Base-by-base conservation (phyloP, 139 green algal species). In the Chlorella sp. region DNA sequence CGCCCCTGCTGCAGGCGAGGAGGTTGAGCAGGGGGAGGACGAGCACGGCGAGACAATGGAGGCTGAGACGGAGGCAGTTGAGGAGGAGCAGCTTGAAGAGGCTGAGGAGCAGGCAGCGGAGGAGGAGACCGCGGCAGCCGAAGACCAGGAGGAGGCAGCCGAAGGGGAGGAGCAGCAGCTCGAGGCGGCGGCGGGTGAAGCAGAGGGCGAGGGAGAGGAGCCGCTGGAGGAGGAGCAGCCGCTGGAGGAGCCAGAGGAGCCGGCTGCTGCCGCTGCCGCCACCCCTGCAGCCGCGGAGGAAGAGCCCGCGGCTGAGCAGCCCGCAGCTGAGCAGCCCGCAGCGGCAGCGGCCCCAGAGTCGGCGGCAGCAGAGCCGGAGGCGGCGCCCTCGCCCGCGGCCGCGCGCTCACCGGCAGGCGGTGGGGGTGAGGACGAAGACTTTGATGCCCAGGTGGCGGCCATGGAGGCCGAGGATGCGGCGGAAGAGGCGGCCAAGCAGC, bases 381-480 rank as follows among this genome's bases (percentile, higher is more conserved):
- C 28, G 6, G 74, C 74, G 30, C 26, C 26, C 23, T 28, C 30
- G 17, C 47, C n/a, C 2, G 20, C 23, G 6, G n/a, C 47, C 34
- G 55, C 17, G 23, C 55, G 6, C 18, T 60, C 32, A 4, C 25
- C 18, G 25, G 57, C 16, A 9, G 75, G 3, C 15, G 39, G 18
- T 34, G 78, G 32, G n/a, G 78, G 20, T 12, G 78, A 71, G 23
- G 75, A 83, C 1, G 78, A 83, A 5, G 78, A 83, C n/a, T 26
- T 83, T 15, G 78, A 83, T 20, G 78, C 78, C 3, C 17, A 74
- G 63, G 28, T 83, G 63, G 78, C 78, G 68, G 63, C 63, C 28
- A 74, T 74, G 63, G 78, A 83, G 78, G 78, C 78, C 23, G 78
- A 83, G 41, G 78, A 74, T 21, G 63, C 39, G 6, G 78, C 39